Evolutionary conservation across 2,329 filamentous ascomycete genomes (phyloP).

Genomic region (Stagonosporopsis rhizophila): DNA sequence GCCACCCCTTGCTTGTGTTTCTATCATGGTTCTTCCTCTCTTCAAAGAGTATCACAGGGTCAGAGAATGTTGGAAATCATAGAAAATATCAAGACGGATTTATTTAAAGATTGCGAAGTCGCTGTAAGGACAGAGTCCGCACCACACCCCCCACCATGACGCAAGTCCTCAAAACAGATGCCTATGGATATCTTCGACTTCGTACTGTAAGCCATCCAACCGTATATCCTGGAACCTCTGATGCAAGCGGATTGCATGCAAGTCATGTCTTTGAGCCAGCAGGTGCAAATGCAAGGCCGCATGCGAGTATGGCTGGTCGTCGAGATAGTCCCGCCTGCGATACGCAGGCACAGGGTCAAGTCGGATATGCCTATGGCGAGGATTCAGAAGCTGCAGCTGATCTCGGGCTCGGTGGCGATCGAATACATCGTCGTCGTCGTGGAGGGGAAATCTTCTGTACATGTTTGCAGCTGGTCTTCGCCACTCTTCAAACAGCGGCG

Average conservation of each 20-base stretch:
- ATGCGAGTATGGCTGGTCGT: background rate
- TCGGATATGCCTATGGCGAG: background rate
- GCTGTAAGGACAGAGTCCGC: too few relatives aligned
- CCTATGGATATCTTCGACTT: background rate
- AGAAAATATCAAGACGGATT: too few relatives aligned
- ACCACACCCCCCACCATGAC: too few relatives aligned
- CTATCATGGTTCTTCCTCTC: too few relatives aligned
- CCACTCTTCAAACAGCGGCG: slow-evolving; percentile 9
- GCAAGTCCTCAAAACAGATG: background rate
- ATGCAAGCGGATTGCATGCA: background rate
- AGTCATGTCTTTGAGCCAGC: background rate
- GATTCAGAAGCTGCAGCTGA: background rate
- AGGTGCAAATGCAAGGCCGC: background rate
- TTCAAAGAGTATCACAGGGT: too few relatives aligned
- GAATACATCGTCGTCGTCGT: background rate
- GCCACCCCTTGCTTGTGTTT: too few relatives aligned
- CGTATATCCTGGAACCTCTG: background rate
- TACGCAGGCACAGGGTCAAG: background rate
- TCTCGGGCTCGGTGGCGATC: background rate
- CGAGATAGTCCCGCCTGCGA: background rate
- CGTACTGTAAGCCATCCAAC: background rate
- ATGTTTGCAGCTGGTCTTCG: background rate
- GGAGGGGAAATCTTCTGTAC: too few relatives aligned
- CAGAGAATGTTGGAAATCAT: too few relatives aligned
- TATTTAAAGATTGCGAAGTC: too few relatives aligned